A percentile compares a stretch with the other conserved stretches of the same genome.
These are phyloP conservation scores for Pythium periplocum DNA, from an alignment of 352 stramenopile genomes.

Conservation along the genomic window DNA sequence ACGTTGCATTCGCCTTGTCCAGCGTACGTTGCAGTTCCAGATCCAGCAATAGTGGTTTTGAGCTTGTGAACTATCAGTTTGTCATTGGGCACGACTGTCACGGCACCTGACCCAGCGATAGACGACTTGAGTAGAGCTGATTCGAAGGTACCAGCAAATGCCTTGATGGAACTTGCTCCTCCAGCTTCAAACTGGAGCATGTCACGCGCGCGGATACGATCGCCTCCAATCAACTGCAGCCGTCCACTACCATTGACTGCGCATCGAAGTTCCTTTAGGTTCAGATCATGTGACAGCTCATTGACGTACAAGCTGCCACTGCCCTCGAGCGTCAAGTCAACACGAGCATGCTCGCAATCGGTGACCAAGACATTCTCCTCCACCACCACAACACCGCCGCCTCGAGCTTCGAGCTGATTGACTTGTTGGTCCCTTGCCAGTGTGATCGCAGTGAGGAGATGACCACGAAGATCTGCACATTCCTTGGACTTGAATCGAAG, in stretches of 20 bases:
- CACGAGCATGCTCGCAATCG: slow-evolving; percentile 5
- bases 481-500: slow-evolving; percentile 8
- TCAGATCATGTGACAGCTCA: background rate
- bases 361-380: slow-evolving; percentile 6
- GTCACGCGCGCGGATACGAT: slow-evolving; percentile 1
- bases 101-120: slow-evolving; percentile 4
- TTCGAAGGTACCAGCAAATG: background rate
- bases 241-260: background rate
- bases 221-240: slow-evolving; percentile 5
- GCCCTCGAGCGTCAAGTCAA: slow-evolving; percentile 4
- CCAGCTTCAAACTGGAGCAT: slow-evolving; percentile 6
- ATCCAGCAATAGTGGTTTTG: slow-evolving; percentile 3
- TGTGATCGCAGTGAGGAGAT: slow-evolving; percentile 4
- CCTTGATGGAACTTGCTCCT: background rate
- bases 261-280: slow-evolving; percentile 1
- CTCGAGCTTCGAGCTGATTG: slow-evolving; percentile 1
- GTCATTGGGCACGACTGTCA: background rate
- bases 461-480: slow-evolving; percentile 5
- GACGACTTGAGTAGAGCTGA: slow-evolving; percentile 6
- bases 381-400: slow-evolving; percentile 3
- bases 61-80: slow-evolving; percentile 3
- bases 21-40: background rate
- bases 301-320: background rate
- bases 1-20: slow-evolving; percentile 7
- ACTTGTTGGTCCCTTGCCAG: slow-evolving; percentile 2